Conservation (phyloP, 2,329 filamentous ascomycete genomes). For the Cercospora nicotianae region DNA sequence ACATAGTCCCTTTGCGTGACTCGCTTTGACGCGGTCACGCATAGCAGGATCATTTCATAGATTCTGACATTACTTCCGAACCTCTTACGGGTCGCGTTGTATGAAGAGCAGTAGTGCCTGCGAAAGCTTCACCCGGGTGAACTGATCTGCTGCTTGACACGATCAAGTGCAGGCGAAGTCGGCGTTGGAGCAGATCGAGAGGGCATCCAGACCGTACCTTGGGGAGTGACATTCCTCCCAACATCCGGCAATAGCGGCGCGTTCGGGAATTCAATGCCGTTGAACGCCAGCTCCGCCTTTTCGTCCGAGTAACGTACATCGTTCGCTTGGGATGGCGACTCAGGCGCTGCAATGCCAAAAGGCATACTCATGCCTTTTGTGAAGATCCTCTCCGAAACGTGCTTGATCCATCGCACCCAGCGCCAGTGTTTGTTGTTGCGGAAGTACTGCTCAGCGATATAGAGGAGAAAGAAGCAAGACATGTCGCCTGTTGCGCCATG, state of each 20-base stretch:
- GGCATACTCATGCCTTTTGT: constrained; percentile 18
- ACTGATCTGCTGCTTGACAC: neutral
- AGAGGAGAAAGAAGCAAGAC: constrained; percentile 34
- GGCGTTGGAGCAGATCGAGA: neutral
- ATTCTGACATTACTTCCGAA: neutral
- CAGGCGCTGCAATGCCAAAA: neutral
- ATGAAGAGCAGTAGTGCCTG: no score
- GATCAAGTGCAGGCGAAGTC: neutral
- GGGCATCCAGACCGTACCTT: constrained; percentile 13
- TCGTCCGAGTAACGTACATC: neutral
- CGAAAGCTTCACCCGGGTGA: neutral
- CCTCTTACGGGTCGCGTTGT: neutral
- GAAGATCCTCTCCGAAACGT: constrained; percentile 11
- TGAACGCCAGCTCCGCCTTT: constrained; percentile 3
- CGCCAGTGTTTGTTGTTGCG: constrained; percentile 11
- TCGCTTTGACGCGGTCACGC: neutral
- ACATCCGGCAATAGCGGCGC: constrained; percentile 6
- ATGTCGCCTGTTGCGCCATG: constrained; percentile 30
- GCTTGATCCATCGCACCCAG: constrained; percentile 9
- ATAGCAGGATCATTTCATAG: neutral
- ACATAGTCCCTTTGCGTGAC: neutral
- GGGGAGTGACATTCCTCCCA: constrained; percentile 6
- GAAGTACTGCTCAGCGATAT: constrained; percentile 24
- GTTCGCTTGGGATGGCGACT: neutral
- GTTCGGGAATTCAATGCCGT: constrained; percentile 10